Percentiles rank a stretch among this genome's conserved stretches.
Conservation (phyloP, 2,329 filamentous ascomycete genomes). For the Paecilomyces niveus region DNA sequence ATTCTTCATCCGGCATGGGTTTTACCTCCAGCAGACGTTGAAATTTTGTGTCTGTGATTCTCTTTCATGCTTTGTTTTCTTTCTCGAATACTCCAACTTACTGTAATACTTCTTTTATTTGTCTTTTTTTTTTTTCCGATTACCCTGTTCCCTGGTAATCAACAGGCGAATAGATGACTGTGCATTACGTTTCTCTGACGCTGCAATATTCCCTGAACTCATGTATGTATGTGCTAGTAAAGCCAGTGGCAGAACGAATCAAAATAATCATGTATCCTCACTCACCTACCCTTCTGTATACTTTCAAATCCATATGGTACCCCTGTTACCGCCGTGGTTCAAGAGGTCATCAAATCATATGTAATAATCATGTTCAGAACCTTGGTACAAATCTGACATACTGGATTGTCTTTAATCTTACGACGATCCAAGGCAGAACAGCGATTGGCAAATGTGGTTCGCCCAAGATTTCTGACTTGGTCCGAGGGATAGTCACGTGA, state of each 20-base stretch:
- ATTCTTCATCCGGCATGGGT: neutral
- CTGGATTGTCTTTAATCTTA: too few relatives aligned
- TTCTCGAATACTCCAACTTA: neutral
- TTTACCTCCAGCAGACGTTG: neutral
- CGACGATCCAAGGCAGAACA: too few relatives aligned
- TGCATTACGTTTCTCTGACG: neutral
- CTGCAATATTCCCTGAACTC: neutral
- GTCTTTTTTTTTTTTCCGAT: neutral
- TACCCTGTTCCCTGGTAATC: neutral
- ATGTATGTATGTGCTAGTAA: neutral
- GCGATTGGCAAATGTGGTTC: neutral
- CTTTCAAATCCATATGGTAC: too few relatives aligned
- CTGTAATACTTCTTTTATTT: neutral
- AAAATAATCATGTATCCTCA: neutral
- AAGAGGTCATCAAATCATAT: too few relatives aligned
- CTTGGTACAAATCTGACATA: too few relatives aligned
- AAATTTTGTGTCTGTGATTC: neutral
- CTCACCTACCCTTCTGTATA: too few relatives aligned
- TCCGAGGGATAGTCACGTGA: constrained; percentile 17
- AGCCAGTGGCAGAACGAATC: neutral
- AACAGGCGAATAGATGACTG: neutral
- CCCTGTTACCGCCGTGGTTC: too few relatives aligned
- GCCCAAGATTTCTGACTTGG: neutral
- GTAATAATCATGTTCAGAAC: too few relatives aligned
- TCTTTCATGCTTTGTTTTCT: neutral